These are phyloP conservation scores for Peribolospora baueri DNA, from an alignment of 768 basidiomycete genomes.

Conservation along the genomic window DNA sequence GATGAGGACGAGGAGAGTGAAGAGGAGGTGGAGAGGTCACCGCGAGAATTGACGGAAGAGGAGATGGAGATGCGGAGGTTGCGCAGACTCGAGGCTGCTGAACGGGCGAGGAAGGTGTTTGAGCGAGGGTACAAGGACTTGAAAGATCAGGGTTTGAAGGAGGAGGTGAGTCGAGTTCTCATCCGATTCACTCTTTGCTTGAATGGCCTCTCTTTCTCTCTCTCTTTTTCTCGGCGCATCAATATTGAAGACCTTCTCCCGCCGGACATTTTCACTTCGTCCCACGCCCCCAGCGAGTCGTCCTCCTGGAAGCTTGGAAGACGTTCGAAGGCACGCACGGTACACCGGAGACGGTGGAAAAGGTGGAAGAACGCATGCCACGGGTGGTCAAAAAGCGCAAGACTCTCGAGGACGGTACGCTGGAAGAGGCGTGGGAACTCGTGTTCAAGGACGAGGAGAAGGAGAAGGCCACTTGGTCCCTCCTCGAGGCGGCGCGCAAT, in stretches of 20 bases:
- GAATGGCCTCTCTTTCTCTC: neutral
- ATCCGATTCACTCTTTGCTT: too few species aligned
- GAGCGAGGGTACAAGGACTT: constrained; percentile 70
- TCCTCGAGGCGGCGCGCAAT: too few species aligned
- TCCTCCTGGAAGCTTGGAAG: constrained; percentile 85
- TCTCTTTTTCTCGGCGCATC: neutral
- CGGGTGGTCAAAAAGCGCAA: constrained; percentile 15
- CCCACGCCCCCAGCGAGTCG: constrained; percentile 39
- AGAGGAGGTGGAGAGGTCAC: constrained; percentile 15
- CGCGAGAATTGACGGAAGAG: constrained; percentile 25
- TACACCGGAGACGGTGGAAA: constrained; percentile 34
- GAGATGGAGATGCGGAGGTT: constrained; percentile 36
- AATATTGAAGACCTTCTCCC: neutral
- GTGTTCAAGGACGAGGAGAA: constrained; percentile 7
- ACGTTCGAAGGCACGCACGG: constrained; percentile 68
- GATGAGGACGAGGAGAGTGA: constrained; percentile 13
- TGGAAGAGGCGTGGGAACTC: constrained; percentile 7
- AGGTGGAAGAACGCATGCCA: constrained; percentile 83
- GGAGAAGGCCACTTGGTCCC: neutral
- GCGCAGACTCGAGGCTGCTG: too few species aligned
- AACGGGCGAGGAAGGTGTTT: constrained; percentile 49
- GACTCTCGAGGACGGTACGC: constrained; percentile 4
- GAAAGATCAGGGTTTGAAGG: constrained; percentile 54
- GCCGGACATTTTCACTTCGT: neutral
- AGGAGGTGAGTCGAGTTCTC: constrained; percentile 38